Conservation (phyloP, 129 eudicot species). For the Artemisia annua region DNA sequence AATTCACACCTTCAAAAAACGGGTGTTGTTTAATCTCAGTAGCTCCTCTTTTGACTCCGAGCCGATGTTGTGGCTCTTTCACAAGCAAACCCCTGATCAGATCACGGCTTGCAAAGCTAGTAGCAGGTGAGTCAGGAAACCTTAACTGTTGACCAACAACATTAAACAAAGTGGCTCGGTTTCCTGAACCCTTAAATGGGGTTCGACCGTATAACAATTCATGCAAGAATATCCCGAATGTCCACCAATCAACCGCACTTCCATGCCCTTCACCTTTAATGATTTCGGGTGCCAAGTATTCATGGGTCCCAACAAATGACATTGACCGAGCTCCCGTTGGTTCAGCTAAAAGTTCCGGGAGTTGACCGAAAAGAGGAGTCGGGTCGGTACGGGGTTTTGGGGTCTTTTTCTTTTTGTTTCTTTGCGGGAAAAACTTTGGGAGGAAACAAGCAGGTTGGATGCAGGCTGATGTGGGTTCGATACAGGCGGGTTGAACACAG, state of each 20-base stretch:
- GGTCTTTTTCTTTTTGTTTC: constrained; percentile 53
- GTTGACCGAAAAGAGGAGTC: constrained; percentile 35
- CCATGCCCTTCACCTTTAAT: constrained; percentile 93
- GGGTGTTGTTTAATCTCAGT: constrained; percentile 89
- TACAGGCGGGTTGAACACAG: constrained; percentile 84
- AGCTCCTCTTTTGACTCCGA: constrained; percentile 82
- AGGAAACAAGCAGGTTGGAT: constrained; percentile 84
- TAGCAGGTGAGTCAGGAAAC: constrained; percentile 72
- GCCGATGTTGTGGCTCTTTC: constrained; percentile 78
- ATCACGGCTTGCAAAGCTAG: constrained; percentile 76
- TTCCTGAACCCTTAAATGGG: constrained; percentile 84
- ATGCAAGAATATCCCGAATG: constrained; percentile 77
- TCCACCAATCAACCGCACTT: constrained; percentile 96
- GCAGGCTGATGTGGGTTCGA: constrained; percentile 68
- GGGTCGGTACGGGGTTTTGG: constrained; percentile 45
- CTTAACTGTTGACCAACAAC: constrained; percentile 76
- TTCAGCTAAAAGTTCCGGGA: constrained; percentile 80
- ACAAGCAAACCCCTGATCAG: constrained; percentile 69
- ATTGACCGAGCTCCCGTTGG: constrained; percentile 87
- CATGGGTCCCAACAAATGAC: constrained; percentile 95
- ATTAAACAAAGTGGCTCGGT: constrained; percentile 82
- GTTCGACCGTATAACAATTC: constrained; percentile 78
- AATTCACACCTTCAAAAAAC: constrained; percentile 86
- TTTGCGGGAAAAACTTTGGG: constrained; percentile 60
- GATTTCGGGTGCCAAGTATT: constrained; percentile 80